Evolutionary conservation across 2,329 filamentous ascomycete genomes (phyloP).

Genomic region (Trichocomaceae sp.): DNA sequence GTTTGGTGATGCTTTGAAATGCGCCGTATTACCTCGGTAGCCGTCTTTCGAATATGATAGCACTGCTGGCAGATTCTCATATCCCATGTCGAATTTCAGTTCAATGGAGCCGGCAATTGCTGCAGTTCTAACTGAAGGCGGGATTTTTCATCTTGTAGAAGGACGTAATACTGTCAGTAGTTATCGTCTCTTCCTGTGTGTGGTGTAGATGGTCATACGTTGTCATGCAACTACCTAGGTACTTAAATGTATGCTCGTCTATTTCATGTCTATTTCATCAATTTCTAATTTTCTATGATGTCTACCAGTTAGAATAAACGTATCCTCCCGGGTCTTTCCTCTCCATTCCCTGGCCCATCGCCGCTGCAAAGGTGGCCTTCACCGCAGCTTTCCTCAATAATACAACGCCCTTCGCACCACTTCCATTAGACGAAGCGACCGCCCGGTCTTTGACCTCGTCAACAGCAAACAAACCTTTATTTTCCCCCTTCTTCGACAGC

Average conservation of each 20-base stretch:
- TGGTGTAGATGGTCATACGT: too few species aligned
- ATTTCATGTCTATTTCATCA: background rate
- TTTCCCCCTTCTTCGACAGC: slow-evolving; percentile 8
- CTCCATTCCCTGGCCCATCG: slow-evolving; percentile 12
- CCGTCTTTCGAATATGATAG: background rate
- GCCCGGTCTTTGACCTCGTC: slow-evolving; percentile 10
- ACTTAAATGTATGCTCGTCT: background rate
- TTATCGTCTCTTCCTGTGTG: too few species aligned
- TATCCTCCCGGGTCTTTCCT: slow-evolving; percentile 9
- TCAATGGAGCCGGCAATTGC: too few species aligned
- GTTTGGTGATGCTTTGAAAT: background rate
- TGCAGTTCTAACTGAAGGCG: background rate
- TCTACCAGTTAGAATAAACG: slow-evolving; percentile 11
- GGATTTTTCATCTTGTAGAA: background rate
- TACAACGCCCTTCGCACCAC: slow-evolving; percentile 6
- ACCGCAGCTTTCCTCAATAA: slow-evolving; percentile 5
- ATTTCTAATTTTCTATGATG: too few species aligned
- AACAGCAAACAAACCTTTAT: slow-evolving; percentile 10
- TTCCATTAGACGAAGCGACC: slow-evolving; percentile 8
- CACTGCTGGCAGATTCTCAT: too few species aligned
- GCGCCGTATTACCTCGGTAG: background rate
- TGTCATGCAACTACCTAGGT: too few species aligned
- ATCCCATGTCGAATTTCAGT: too few species aligned
- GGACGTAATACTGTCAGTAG: background rate
- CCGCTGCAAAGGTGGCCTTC: slow-evolving; percentile 10